Evolutionary conservation across 192 early-diverging fungal species (phyloP), one percentile per base, ranked within the genome.

Genomic region (Umbelopsis sp.): DNA sequence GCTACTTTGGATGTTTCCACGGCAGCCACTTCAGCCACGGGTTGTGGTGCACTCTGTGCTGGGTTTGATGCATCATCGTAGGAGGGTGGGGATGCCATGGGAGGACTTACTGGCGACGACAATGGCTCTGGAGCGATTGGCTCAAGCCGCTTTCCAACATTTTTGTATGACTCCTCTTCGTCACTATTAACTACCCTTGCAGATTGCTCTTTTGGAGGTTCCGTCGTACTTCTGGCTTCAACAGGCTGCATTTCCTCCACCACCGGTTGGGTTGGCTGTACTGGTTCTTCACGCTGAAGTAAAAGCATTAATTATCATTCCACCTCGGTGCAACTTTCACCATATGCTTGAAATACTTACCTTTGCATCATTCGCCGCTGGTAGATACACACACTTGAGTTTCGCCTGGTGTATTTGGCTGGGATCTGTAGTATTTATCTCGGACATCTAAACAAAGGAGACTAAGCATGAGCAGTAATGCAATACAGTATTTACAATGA

Each of bases 351-450:
- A 34, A 62, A 20, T 16, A 20, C 31, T 4, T 32, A 62, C 56
- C 56, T 36, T 31, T n/a, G 47, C 17, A 34, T 17, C 31, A 12
- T 34, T 26, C 10, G 26, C 0, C 17, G 31, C 10, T 29, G 56
- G 14, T 4, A 49, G 16, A 31, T 62, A 62, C 4, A 62, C 56
- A 26, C 56, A 62, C 26, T 62, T 62, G 24, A 62, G 17, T n/a
- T 62, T 62, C 12, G 56, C 56, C 31, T 62, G 56, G 14, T 62
- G 56, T 31, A 62, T 62, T 62, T 62, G 56, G 14, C 16, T 62
- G 8, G 56, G 56, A 32, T 62, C 56, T 0, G 12, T 16, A 5
- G 16, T 34, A 31, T 32, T 62, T 62, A 62, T 62, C 56, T 62
- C 56, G 17, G 56, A 62, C 56, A 62, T 62, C 56, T 62, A 32